Base-by-base conservation (phyloP, 306 rosid species). In the Cicer cuneatum region DNA sequence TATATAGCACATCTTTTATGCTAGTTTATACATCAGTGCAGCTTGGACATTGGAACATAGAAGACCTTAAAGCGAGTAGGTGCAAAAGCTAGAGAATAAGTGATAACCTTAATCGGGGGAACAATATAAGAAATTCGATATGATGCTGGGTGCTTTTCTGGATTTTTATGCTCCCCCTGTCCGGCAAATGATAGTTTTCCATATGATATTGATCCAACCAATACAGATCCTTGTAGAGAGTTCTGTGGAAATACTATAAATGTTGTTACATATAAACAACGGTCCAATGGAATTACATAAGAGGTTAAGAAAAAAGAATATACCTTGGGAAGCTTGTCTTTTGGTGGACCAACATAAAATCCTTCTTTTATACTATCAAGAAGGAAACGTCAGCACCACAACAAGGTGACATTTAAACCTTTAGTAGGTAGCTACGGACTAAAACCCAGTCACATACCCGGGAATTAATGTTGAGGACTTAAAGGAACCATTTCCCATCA, bases 321-420 rank as follows among this genome's bases (percentile, higher is more conserved):
- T 74, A 91, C 98, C 97, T 92, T 94, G 21, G 93, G 96, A 62
- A 94, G 86, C 81, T 91, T 94, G 78, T 94, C 97, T 81, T 88
- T 90, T 62, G 89, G 69, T 66, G 98, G 87, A 41, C 97, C 95
- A 83, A 94, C 74, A 80, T 92, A 94, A 78, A 92, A 82, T 75
- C 93, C 96, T 86, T 94, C 98, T 67, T 92, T 92, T 61, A 83
- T 85, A 80, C 98, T 94, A 76, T 67, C 80, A 84, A 69, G 57
- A 48, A 76, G 63, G 78, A 69, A 73, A 74, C 51, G 33, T 74
- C 74, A 86, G 65, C 66, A 84, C 14, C 41, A 62, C 19, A 39
- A 13, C 66, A 73, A 40, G 14, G 72, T 58, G 62, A 47, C 53
- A 69, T 53, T 24, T 24, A 78, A 73, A 82, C 51, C 42, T 66